Evolutionary conservation across 331 rosid species (phyloP).

Genomic region (Pyracantha coccinea): DNA sequence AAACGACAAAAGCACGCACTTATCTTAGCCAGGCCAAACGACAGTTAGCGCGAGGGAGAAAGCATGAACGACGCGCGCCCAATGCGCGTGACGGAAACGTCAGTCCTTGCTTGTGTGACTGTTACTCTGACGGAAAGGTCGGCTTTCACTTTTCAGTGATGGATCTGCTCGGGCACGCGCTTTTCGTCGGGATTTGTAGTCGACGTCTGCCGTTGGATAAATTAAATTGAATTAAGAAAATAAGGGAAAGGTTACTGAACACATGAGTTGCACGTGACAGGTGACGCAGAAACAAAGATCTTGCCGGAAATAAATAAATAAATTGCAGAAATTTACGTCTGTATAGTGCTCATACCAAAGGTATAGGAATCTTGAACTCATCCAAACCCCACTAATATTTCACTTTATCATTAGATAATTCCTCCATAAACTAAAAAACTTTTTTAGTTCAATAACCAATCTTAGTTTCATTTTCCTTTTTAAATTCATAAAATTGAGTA

Average conservation of each 20-base stretch:
- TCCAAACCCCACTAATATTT: neutral
- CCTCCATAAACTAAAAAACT: neutral
- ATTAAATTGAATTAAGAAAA: neutral
- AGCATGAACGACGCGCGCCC: neutral
- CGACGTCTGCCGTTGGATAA: neutral
- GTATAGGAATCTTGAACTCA: neutral
- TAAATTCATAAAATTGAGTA: too few species aligned
- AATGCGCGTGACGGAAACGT: neutral
- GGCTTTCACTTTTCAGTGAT: too few species aligned
- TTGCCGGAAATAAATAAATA: neutral
- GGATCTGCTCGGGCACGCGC: neutral
- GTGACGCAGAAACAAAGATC: conserved; percentile 14
- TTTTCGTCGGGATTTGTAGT: neutral
- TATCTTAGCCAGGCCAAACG: conserved; percentile 1
- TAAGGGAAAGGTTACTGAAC: neutral
- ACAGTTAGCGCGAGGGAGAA: neutral
- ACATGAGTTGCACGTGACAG: conserved; percentile 24
- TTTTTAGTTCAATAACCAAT: too few species aligned
- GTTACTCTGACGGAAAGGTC: neutral
- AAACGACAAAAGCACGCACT: conserved; percentile 3
- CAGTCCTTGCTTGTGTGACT: too few species aligned
- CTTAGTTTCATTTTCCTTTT: too few species aligned
- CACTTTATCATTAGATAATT: neutral
- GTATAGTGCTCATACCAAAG: neutral
- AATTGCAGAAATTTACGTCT: neutral